Conservation (phyloP, 441 rosid genomes). For the Populus trichocarpa region DNA sequence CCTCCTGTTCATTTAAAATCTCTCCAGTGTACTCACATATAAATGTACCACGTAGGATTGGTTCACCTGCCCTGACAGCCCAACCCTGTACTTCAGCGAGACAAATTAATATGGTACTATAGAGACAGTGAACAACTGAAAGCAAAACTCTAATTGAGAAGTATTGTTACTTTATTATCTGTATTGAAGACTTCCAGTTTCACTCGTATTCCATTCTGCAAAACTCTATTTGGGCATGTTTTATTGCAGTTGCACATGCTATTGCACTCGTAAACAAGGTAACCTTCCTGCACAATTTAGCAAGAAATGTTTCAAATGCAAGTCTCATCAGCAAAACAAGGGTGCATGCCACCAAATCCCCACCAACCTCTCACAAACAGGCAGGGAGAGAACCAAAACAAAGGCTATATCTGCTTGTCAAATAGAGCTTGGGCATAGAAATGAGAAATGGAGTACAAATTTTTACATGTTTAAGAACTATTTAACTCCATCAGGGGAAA, state of each 20-base stretch:
- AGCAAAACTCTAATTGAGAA: background rate
- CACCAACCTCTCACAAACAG: too few species aligned
- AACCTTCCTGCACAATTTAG: conserved; percentile 76
- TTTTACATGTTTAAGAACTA: too few species aligned
- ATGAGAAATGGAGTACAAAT: background rate
- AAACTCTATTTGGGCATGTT: conserved; percentile 84
- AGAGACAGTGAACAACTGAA: conserved; percentile 17
- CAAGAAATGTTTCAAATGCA: conserved; percentile 13
- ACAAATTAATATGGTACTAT: conserved; percentile 6
- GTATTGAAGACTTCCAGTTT: conserved; percentile 84
- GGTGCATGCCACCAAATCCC: background rate
- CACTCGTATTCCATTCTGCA: conserved; percentile 76
- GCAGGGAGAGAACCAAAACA: background rate
- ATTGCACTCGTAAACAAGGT: conserved; percentile 98
- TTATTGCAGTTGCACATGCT: conserved; percentile 65
- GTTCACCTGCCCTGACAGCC: conserved; percentile 90
- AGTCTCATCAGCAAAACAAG: background rate
- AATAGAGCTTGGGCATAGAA: background rate
- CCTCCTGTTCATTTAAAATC: conserved; percentile 67
- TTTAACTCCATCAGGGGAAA: too few species aligned
- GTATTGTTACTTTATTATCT: conserved; percentile 59
- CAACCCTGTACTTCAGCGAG: conserved; percentile 62
- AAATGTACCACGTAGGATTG: conserved; percentile 82
- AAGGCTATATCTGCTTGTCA: conserved; percentile 4
- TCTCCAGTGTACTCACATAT: conserved; percentile 89